Percentiles rank a stretch among this genome's conserved stretches.
Evolutionary conservation across 2,329 filamentous ascomycete genomes (phyloP).

Genomic region (Leptodontidium sp.): DNA sequence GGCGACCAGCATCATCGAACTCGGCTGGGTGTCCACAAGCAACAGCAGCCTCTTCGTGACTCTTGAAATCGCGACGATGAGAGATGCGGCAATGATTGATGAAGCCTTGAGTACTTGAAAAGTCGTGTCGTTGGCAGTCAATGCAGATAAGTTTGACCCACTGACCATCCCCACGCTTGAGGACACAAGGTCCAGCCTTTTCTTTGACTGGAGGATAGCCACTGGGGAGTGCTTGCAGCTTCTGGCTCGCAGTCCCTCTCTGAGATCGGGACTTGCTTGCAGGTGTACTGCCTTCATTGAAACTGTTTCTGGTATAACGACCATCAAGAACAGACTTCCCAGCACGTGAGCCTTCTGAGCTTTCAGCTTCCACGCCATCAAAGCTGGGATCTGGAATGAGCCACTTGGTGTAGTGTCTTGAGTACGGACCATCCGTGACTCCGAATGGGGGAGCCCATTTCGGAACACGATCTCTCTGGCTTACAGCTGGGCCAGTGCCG

Average conservation of each 20-base stretch:
- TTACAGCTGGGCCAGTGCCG: slow-evolving; percentile 77
- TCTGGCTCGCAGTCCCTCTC: slow-evolving; percentile 66
- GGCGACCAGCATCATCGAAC: slow-evolving; percentile 63
- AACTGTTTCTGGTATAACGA: slow-evolving; percentile 80
- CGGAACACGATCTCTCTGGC: slow-evolving; percentile 70
- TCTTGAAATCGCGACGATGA: slow-evolving; percentile 92
- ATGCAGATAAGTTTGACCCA: slow-evolving; percentile 90
- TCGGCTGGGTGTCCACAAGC: slow-evolving; percentile 87
- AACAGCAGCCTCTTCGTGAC: slow-evolving; percentile 91
- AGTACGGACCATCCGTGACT: slow-evolving; percentile 90
- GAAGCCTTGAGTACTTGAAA: slow-evolving; percentile 97
- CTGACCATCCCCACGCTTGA: slow-evolving; percentile 86
- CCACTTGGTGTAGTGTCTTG: slow-evolving; percentile 95
- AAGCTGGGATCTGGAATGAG: slow-evolving; percentile 88
- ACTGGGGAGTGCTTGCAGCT: slow-evolving; percentile 73
- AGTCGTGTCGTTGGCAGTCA: slow-evolving; percentile 88
- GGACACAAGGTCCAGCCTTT: slow-evolving; percentile 81
- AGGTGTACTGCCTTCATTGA: slow-evolving; percentile 59
- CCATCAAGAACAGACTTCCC: slow-evolving; percentile 66
- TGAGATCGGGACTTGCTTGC: slow-evolving; percentile 62
- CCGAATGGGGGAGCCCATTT: slow-evolving; percentile 88
- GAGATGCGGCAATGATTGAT: slow-evolving; percentile 99
- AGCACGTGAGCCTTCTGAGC: slow-evolving; percentile 40
- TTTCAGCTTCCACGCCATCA: slow-evolving; percentile 68
- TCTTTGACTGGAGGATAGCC: slow-evolving; percentile 80